A percentile compares a stretch with the other conserved stretches of the same genome.
These are phyloP conservation scores for Citrus sinensis DNA, from an alignment of 345 rosid genomes.

Conservation along the genomic window DNA sequence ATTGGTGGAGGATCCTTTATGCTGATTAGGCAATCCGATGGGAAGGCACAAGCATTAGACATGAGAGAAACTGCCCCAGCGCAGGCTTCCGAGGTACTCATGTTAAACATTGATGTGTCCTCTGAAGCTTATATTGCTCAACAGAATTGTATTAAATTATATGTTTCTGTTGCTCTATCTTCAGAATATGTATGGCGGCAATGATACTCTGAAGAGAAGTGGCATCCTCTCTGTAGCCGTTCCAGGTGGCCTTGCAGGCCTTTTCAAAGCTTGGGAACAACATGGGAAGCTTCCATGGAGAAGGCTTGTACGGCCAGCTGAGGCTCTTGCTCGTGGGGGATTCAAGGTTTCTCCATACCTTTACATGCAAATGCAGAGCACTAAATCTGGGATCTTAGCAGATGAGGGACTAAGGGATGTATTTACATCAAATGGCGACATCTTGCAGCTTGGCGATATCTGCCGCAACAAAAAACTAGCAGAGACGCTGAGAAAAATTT, in stretches of 20 bases:
- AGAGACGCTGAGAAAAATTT: constrained; percentile 29
- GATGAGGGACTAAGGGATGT: constrained; percentile 46
- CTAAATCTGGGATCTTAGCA: constrained; percentile 31
- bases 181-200: constrained; percentile 56
- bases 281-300: constrained; percentile 58
- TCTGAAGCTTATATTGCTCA: too few relatives aligned
- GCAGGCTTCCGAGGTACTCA: constrained; percentile 46
- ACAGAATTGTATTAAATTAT: not conserved
- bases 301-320: constrained; percentile 44
- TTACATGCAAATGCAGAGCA: constrained; percentile 38
- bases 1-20: constrained; percentile 64
- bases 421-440: constrained; percentile 41
- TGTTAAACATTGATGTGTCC: too few relatives aligned
- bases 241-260: constrained; percentile 62
- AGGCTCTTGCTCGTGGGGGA: constrained; percentile 42
- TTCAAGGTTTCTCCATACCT: constrained; percentile 55
- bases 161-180: not conserved
- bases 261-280: constrained; percentile 48
- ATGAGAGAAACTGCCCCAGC: constrained; percentile 68
- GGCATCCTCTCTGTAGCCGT: constrained; percentile 58
- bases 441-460: constrained; percentile 36
- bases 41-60: constrained; percentile 35
- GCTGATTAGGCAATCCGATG: constrained; percentile 33
- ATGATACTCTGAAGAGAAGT: constrained; percentile 28
- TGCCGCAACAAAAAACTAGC: constrained; percentile 44